Evolutionary conservation across 202 grass and related monocot genomes (phyloP).

Genomic region (Brachypodium distachyon): DNA sequence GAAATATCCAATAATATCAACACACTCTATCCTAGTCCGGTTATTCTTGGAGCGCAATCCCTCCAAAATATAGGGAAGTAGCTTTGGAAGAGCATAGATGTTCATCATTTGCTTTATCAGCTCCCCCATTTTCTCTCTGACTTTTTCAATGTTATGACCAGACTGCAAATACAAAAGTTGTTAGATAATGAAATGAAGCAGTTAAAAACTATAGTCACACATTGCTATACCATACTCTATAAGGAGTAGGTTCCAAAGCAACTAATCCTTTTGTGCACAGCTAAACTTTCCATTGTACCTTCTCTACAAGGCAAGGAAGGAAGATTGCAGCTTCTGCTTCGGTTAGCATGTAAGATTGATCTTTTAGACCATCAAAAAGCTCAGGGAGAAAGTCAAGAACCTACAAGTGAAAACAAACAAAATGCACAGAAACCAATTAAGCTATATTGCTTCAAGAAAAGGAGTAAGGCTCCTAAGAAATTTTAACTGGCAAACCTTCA

Average conservation of each 20-base stretch:
- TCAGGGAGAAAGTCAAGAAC: slow-evolving; percentile 98
- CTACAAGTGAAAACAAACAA: slow-evolving; percentile 28
- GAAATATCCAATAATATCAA: slow-evolving; percentile 89
- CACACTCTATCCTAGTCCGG: slow-evolving; percentile 91
- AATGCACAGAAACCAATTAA: not conserved
- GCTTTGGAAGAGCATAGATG: slow-evolving; percentile 77
- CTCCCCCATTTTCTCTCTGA: slow-evolving; percentile 91
- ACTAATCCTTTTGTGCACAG: not conserved
- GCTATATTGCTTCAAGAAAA: not conserved
- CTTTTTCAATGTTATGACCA: slow-evolving; percentile 98
- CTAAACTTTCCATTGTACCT: slow-evolving; percentile 36
- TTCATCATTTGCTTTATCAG: slow-evolving; percentile 90
- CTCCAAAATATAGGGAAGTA: slow-evolving; percentile 88
- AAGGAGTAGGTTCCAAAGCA: not conserved
- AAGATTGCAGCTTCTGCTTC: slow-evolving; percentile 97
- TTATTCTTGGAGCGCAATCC: slow-evolving; percentile 97
- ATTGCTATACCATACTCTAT: not conserved
- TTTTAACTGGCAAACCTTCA: slow-evolving; percentile 59
- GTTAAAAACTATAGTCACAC: not conserved
- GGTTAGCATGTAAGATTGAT: slow-evolving; percentile 77
- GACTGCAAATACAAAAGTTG: slow-evolving; percentile 41
- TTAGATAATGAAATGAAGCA: not conserved
- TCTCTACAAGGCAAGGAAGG: slow-evolving; percentile 83
- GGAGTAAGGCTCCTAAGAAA: not conserved
- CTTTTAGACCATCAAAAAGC: slow-evolving; percentile 83